Evolutionary conservation across 2,329 filamentous ascomycete genomes (phyloP), one percentile per base, ranked within the genome.

Genomic region (Colletotrichum euphorbiae): DNA sequence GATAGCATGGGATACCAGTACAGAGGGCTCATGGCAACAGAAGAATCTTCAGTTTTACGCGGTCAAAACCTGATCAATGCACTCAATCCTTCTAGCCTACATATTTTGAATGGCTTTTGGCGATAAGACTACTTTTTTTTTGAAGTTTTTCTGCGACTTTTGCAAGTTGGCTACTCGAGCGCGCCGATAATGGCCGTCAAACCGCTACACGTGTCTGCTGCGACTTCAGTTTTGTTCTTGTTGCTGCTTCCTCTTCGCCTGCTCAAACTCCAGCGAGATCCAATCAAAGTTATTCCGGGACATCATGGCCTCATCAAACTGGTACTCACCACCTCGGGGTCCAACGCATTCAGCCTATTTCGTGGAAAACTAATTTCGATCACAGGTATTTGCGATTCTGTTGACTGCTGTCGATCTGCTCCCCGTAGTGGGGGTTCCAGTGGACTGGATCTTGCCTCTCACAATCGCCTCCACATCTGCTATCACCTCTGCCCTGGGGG

Each of bases 221-320:
- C 45, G 3, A 13, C 62, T n/a, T 59, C 62, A 3, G 7, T 11
- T 12, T 15, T 60, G 0, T 64, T 64, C 11, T 9, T 64, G 24
- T 28, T 60, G 36, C 5, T 64, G 15, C 38, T 59, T 1, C 45
- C 54, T 7, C 36, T 64, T 6, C 55, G 62, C 5, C 17, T 60
- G 4, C 36, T 6, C 24, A 60, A 28, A 2, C 55, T 64, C 17
- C 45, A 13, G 8, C 12, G 6, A 28, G 62, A 60, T 8, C n/a
- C 33, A 13, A 45, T 60, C 45, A 64, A 52, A 3, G 62, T 60
- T 6, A 17, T 60, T 8, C 38, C 36, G 15, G 62, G 38, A 17
- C 45, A 52, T 15, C 17, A 31, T 9, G 45, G 62, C 17, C 19
- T 36, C 42, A 45, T 40, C 5, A 58, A 48, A 58, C 21, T 63